phyloP scores from a whole-genome alignment of 179 eudicot genomes.

The Sideroxylon spinosum region DNA sequence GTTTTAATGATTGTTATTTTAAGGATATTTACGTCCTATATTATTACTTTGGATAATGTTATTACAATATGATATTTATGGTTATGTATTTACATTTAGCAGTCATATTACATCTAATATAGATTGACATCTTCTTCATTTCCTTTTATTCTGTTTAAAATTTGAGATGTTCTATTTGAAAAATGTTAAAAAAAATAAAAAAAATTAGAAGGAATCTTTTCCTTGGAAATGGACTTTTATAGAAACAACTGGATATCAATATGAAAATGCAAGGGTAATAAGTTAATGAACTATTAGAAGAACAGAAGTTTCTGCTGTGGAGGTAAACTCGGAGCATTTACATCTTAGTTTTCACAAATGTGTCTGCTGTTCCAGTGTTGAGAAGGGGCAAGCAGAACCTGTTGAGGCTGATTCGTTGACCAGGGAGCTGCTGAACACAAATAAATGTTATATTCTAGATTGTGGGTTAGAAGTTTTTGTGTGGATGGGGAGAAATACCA shows the following conservation, averaged over 20 bases:
- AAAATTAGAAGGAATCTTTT: not conserved
- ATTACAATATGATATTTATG: not conserved
- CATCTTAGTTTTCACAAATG: conserved; percentile 14
- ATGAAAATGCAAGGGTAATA: not conserved
- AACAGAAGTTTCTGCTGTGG: not conserved
- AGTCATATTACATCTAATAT: not conserved
- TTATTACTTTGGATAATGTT: not conserved
- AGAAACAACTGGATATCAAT: not conserved
- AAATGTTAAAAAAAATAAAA: not conserved
- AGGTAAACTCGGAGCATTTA: not conserved
- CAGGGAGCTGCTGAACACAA: conserved; percentile 68
- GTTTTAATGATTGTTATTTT: not conserved
- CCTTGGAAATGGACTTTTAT: conserved; percentile 1
- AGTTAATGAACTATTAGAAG: not conserved
- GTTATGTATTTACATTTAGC: not conserved
- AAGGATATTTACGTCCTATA: not conserved
- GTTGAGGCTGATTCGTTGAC: conserved; percentile 62
- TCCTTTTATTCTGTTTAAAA: not conserved
- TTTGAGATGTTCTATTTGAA: not conserved
- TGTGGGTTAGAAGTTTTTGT: conserved; percentile 78
- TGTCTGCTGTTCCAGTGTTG: conserved; percentile 48
- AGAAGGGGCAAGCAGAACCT: conserved; percentile 68
- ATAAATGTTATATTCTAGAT: conserved; percentile 78
- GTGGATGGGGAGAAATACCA: conserved; percentile 84
- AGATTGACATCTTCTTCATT: not conserved